phyloP scores from a whole-genome alignment of 495 filamentous ascomycete species.

The Copromyces sp. region DNA sequence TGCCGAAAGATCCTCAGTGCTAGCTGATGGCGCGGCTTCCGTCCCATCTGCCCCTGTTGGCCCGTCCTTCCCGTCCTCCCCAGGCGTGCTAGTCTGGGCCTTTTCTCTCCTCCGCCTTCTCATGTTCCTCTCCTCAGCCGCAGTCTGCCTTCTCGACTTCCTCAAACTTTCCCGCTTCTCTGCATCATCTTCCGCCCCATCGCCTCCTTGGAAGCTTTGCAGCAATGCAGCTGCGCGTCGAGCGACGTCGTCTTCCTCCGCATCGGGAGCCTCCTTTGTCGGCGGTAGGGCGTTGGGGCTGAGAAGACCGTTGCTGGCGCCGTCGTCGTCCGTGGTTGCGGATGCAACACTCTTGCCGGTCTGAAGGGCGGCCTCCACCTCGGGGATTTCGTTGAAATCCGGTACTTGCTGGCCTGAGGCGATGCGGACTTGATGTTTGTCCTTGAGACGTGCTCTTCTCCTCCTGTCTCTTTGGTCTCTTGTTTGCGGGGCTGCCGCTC shows the following conservation, averaged over 20 bases:
- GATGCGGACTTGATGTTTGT: conserved; percentile 83
- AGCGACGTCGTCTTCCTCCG: conserved; percentile 64
- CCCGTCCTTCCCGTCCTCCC: conserved; percentile 7
- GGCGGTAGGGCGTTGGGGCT: conserved; percentile 29
- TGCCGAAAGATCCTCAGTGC: conserved; percentile 4
- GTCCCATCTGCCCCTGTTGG: background rate
- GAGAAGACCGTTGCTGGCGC: conserved; percentile 21
- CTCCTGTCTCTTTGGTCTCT: conserved; percentile 79
- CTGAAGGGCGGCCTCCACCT: conserved; percentile 28
- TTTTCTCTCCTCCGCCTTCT: conserved; percentile 45
- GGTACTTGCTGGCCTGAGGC: conserved; percentile 80
- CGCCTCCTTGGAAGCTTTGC: conserved; percentile 62
- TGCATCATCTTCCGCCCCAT: conserved; percentile 42
- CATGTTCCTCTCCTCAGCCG: conserved; percentile 57
- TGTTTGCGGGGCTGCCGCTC: conserved; percentile 83
- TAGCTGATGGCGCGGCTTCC: background rate
- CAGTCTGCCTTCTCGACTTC: conserved; percentile 54
- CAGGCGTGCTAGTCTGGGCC: conserved; percentile 27
- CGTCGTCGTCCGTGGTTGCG: conserved; percentile 20
- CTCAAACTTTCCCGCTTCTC: conserved; percentile 49
- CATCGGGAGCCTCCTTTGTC: conserved; percentile 28
- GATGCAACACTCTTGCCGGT: conserved; percentile 13
- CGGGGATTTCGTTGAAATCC: conserved; percentile 47
- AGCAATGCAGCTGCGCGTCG: conserved; percentile 74
- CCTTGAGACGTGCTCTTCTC: conserved; percentile 76